Conservation (phyloP, 352 stramenopile species). For the Phytophthora hybrid region DNA sequence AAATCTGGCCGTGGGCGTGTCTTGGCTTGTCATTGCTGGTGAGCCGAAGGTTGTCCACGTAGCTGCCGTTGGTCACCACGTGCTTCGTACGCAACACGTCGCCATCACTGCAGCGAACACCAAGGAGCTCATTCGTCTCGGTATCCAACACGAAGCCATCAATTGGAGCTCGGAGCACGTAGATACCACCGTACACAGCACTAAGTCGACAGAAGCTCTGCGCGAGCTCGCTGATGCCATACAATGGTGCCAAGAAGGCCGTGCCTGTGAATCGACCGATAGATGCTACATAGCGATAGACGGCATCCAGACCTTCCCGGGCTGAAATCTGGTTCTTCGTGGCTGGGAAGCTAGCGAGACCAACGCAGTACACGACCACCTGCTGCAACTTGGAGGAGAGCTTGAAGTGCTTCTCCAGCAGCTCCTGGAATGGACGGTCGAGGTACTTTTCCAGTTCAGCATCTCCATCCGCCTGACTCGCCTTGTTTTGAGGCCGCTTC, state of each 20-base stretch:
- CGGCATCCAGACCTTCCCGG: constrained; percentile 54
- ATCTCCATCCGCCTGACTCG: constrained; percentile 47
- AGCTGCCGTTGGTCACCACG: constrained; percentile 70
- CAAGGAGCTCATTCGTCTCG: constrained; percentile 39
- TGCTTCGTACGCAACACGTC: constrained; percentile 55
- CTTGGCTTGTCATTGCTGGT: not conserved
- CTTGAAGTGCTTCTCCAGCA: constrained; percentile 78
- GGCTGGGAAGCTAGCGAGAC: constrained; percentile 67
- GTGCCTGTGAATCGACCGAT: constrained; percentile 89
- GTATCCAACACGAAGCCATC: constrained; percentile 62
- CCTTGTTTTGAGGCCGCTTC: constrained; percentile 90
- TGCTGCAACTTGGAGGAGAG: constrained; percentile 81
- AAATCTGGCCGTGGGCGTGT: constrained; percentile 45
- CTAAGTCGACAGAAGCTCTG: constrained; percentile 90
- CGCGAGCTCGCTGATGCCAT: constrained; percentile 86
- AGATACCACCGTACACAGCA: constrained; percentile 89
- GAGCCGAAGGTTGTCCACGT: constrained; percentile 42
- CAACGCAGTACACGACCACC: constrained; percentile 89
- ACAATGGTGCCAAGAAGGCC: constrained; percentile 85
- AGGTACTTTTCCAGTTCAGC: constrained; percentile 50
- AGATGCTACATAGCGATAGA: constrained; percentile 74
- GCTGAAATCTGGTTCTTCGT: constrained; percentile 61
- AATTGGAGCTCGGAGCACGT: constrained; percentile 79
- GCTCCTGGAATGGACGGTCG: constrained; percentile 71
- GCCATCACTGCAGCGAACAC: constrained; percentile 54